Conservation (phyloP, 768 basidiomycete species). For the Lentinula edodes region DNA sequence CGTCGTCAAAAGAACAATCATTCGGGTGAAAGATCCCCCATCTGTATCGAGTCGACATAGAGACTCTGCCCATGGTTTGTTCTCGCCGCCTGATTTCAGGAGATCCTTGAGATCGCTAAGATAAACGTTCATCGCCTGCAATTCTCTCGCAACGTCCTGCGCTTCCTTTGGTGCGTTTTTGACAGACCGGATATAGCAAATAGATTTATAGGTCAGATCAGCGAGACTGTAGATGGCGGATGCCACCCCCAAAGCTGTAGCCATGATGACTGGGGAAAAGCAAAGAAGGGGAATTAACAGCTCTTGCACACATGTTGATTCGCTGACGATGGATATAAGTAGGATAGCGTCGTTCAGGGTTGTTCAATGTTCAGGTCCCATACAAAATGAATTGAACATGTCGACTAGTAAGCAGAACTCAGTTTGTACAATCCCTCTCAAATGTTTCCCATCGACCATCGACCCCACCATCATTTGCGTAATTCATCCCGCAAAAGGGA, state of each 20-base stretch:
- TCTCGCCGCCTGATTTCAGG: not conserved
- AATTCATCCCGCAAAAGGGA: conserved; percentile 17
- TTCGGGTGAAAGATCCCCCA: not conserved
- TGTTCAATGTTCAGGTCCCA: no score
- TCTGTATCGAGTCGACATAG: not conserved
- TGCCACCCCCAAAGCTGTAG: not conserved
- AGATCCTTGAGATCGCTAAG: not conserved
- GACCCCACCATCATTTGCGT: not conserved
- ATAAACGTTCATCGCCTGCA: not conserved
- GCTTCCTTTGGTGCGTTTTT: not conserved
- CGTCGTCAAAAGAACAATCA: not conserved
- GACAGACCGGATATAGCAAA: not conserved
- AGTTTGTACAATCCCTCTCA: not conserved
- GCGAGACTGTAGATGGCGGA: not conserved
- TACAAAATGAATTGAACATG: no score
- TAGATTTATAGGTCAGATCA: not conserved
- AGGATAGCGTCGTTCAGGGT: no score
- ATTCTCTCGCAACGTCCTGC: not conserved
- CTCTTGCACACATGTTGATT: not conserved
- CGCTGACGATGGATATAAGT: no score
- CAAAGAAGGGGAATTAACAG: no score
- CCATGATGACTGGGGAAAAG: not conserved
- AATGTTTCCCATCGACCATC: no score
- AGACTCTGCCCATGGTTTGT: not conserved
- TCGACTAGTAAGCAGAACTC: no score